Conservation (phyloP, 495 filamentous ascomycete genomes). For the Penicillium cosmopolitanum region DNA sequence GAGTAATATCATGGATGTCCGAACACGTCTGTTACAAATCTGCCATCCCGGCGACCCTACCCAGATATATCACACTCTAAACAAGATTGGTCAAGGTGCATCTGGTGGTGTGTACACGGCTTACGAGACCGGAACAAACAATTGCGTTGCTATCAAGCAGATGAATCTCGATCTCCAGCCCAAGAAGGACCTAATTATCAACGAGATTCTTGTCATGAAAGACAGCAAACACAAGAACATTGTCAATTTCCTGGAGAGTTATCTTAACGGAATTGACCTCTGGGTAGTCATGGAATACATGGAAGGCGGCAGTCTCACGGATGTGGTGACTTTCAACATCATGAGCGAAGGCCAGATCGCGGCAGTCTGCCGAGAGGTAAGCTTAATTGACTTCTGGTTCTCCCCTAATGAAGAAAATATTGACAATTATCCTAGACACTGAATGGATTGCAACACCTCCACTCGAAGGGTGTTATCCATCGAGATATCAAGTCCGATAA, state of each 20-base stretch:
- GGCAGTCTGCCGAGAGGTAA: slow-evolving; percentile 86
- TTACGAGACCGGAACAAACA: slow-evolving; percentile 79
- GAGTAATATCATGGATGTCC: slow-evolving; percentile 77
- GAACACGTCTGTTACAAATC: slow-evolving; percentile 79
- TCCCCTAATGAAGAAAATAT: not conserved
- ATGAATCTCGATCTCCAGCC: slow-evolving; percentile 99
- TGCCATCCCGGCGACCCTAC: slow-evolving; percentile 89
- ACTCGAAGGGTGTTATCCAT: slow-evolving; percentile 97
- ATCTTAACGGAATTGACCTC: slow-evolving; percentile 81
- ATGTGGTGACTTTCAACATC: slow-evolving; percentile 98
- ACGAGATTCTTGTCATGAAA: slow-evolving; percentile 99
- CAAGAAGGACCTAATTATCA: slow-evolving; percentile 98
- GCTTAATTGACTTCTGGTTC: slow-evolving; percentile 19
- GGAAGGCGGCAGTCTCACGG: slow-evolving; percentile 96
- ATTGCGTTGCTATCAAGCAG: slow-evolving; percentile 96
- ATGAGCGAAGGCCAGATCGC: slow-evolving; percentile 98
- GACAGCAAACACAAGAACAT: slow-evolving; percentile 98
- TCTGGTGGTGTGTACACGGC: slow-evolving; percentile 96
- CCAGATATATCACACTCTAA: slow-evolving; percentile 81
- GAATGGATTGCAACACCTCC: slow-evolving; percentile 89
- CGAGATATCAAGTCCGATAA: slow-evolving; percentile 99
- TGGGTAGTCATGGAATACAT: slow-evolving; percentile 99
- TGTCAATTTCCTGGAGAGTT: slow-evolving; percentile 98
- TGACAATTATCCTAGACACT: slow-evolving; percentile 59
- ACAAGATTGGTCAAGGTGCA: slow-evolving; percentile 96